Evolutionary conservation across 2,329 filamentous ascomycete genomes (phyloP), one percentile per base, ranked within the genome.

Genomic region (Thielaviopsis musarum): DNA sequence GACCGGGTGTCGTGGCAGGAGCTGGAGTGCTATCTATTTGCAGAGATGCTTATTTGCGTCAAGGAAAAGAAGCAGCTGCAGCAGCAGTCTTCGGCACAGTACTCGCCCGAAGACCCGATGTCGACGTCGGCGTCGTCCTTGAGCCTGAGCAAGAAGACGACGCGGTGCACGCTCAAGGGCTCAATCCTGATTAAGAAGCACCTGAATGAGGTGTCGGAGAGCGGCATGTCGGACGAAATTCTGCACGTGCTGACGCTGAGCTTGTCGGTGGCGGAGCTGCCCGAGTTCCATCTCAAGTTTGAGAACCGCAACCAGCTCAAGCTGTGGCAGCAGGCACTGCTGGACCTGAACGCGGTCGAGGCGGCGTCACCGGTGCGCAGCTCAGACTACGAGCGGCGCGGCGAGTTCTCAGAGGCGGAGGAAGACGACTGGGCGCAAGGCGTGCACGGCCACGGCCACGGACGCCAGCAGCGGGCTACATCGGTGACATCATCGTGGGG

Each of bases 101-200:
- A 87, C 64, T 91, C 87, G 80, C 85, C 83, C 56, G 81, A 81
- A 58, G 74, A 73, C 19, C 38, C 38, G 38, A 13, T n/a, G 12
- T 45, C 38, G 38, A 45, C 38, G 38, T 15, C 38, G 38, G 17
- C 38, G 6, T 58, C 56, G 21, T 56, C 49, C 10, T 41, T 38
- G 19, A 74, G 75, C 4, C 68, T 75, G 0, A 78, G 77, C 22
- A 78, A 79, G 59, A 91, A 85, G 69, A 75, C 80, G 10, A 82
- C 83, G 2, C 82, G 88, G 64, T 96, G 87, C 75, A 95, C 91
- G 0, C 76, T 98, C 51, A 98, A 98, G 73, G 93, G 93, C 19
- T 97, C 93, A 0, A 98, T 98, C 65, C 76, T 98, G 63, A 97
- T 98, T 72, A 96, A 95, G 75, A 96, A 95, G 75, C 93, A 98